Conservation (phyloP, 805 yeast genomes). For the Debaryomyces tyrocola region DNA sequence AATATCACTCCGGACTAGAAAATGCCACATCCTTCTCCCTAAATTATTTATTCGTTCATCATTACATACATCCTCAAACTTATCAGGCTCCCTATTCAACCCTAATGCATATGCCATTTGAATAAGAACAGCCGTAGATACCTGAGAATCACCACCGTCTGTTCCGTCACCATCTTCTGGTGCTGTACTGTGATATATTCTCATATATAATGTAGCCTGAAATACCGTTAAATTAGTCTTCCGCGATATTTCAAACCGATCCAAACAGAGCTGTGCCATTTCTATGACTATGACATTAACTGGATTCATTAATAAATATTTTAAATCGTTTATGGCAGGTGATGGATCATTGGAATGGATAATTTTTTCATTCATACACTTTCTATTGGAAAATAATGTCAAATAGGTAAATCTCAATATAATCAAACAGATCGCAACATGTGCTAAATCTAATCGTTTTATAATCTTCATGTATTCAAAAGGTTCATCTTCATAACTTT, state of each 20-base stretch:
- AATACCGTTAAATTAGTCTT: slow-evolving; percentile 47
- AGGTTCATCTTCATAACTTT: slow-evolving; percentile 16
- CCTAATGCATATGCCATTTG: slow-evolving; percentile 66
- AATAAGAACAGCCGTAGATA: slow-evolving; percentile 50
- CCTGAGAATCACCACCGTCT: slow-evolving; percentile 57
- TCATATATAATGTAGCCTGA: slow-evolving; percentile 50
- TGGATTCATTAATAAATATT: slow-evolving; percentile 18
- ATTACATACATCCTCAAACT: slow-evolving; percentile 18
- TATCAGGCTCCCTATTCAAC: slow-evolving; percentile 60
- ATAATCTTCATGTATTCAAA: slow-evolving; percentile 17
- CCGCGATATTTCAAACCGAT: slow-evolving; percentile 17
- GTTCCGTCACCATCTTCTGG: slow-evolving; percentile 52
- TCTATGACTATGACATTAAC: slow-evolving; percentile 18
- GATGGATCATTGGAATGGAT: slow-evolving; percentile 15
- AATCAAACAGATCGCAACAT: slow-evolving; percentile 23
- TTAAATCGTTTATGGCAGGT: slow-evolving; percentile 11
- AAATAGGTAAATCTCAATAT: slow-evolving; percentile 27
- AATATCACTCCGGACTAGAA: slow-evolving; percentile 11
- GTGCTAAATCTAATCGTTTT: slow-evolving; percentile 22
- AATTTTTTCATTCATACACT: slow-evolving; percentile 18
- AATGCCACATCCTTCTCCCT: slow-evolving; percentile 23
- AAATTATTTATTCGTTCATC: slow-evolving; percentile 17
- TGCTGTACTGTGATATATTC: slow-evolving; percentile 43
- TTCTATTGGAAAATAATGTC: slow-evolving; percentile 26
- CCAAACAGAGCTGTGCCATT: slow-evolving; percentile 25